Conservation (phyloP, 2,329 filamentous ascomycete genomes). For the Didymosphaeria variabile region DNA sequence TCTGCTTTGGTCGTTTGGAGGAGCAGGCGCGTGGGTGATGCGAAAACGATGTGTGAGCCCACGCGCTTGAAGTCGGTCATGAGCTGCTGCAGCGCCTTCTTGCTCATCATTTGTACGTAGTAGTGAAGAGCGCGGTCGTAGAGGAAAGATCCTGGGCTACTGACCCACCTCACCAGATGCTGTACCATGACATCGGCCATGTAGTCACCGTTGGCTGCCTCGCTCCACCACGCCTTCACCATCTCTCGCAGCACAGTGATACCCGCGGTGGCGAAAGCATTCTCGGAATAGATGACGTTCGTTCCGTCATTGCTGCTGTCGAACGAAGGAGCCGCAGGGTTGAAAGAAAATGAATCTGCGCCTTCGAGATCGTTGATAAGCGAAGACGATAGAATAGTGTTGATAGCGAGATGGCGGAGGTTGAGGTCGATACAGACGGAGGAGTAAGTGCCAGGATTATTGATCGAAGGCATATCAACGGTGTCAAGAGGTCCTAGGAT, state of each 20-base stretch:
- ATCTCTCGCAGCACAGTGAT: constrained; percentile 93
- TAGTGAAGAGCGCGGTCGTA: constrained; percentile 95
- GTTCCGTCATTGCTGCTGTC: constrained; percentile 68
- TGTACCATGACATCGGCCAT: constrained; percentile 99
- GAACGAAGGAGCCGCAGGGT: constrained; percentile 72
- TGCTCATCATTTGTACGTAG: constrained; percentile 98
- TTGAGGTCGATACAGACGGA: constrained; percentile 97
- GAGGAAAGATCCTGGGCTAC: constrained; percentile 90
- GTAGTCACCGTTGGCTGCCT: constrained; percentile 86
- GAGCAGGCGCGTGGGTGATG: constrained; percentile 85
- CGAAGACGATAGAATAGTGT: constrained; percentile 95
- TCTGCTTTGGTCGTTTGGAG: constrained; percentile 96
- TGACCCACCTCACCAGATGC: constrained; percentile 96
- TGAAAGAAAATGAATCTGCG: constrained; percentile 84
- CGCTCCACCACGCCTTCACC: constrained; percentile 98
- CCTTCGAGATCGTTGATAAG: constrained; percentile 97
- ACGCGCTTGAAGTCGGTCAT: constrained; percentile 97
- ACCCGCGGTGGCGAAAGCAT: constrained; percentile 90
- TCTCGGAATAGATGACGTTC: constrained; percentile 81
- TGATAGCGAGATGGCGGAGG: constrained; percentile 93
- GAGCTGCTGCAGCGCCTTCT: constrained; percentile 94
- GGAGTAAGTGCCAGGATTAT: constrained; percentile 91
- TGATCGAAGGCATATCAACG: constrained; percentile 91
- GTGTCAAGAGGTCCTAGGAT: constrained; percentile 82
- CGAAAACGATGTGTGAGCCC: constrained; percentile 95